Evolutionary conservation across 140 eudicot genomes (phyloP).

Genomic region (Cichorium intybus): DNA sequence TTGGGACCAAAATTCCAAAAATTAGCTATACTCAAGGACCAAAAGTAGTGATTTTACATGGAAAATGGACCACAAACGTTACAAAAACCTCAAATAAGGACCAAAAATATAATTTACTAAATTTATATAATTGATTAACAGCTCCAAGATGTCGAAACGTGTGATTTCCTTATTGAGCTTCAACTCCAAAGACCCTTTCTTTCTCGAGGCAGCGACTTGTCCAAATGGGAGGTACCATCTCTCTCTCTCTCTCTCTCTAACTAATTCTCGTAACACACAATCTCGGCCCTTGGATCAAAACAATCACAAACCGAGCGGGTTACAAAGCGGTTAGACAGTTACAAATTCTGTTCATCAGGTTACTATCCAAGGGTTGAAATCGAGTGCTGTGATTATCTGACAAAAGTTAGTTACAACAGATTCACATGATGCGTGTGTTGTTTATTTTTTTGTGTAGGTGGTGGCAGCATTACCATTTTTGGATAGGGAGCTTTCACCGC

Average conservation of each 20-base stretch:
- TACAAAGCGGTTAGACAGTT: neutral
- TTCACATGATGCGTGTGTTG: slow-evolving; percentile 9
- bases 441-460: slow-evolving; percentile 37
- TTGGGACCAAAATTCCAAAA: too few relatives aligned
- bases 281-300: too few relatives aligned
- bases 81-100: too few relatives aligned
- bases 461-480: slow-evolving; percentile 90
- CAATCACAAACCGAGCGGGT: too few relatives aligned
- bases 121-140: slow-evolving; percentile 20
- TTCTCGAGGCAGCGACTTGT: slow-evolving; percentile 76
- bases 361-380: too few relatives aligned
- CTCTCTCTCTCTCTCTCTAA: slow-evolving; percentile 12
- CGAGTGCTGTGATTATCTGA: too few relatives aligned
- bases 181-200: slow-evolving; percentile 79
- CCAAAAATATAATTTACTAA: too few relatives aligned
- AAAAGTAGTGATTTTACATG: too few relatives aligned
- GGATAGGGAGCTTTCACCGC: slow-evolving; percentile 88
- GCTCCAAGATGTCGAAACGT: slow-evolving; percentile 68
- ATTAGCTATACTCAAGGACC: too few relatives aligned
- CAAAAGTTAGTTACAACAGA: too few relatives aligned
- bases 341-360: too few relatives aligned
- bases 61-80: too few relatives aligned
- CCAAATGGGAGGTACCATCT: slow-evolving; percentile 83
- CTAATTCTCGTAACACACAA: neutral
- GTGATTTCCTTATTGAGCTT: slow-evolving; percentile 85